Conservation (phyloP, 495 filamentous ascomycete genomes). For the Polyplosphaeria fusca region DNA sequence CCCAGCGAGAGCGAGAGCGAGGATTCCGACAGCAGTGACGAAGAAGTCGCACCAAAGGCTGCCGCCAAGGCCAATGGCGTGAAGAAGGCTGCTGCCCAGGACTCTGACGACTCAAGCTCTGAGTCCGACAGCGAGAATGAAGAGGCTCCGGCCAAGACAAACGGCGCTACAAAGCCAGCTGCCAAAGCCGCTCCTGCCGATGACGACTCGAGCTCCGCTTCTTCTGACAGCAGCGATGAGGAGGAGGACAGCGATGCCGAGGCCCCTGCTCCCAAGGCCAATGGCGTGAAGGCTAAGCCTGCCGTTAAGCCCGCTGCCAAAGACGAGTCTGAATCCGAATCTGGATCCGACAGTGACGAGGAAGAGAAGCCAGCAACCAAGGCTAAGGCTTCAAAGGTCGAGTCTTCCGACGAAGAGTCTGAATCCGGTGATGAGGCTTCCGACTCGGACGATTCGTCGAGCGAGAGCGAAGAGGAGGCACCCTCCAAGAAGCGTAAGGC, state of each 20-base stretch:
- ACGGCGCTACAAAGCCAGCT: conserved; percentile 15
- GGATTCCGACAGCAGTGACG: conserved; percentile 21
- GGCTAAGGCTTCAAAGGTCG: conserved; percentile 8
- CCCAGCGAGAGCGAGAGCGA: conserved; percentile 43
- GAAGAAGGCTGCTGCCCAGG: conserved; percentile 30
- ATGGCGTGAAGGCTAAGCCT: conserved; percentile 1
- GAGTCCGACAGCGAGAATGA: conserved; percentile 40
- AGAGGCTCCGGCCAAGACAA: conserved; percentile 30
- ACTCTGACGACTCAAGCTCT: conserved; percentile 37
- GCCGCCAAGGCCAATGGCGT: conserved; percentile 37
- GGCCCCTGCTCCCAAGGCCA: conserved; percentile 24
- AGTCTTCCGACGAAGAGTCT: conserved; percentile 29
- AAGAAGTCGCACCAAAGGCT: conserved; percentile 34
- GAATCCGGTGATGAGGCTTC: conserved; percentile 23
- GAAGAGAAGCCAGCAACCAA: conserved; percentile 30
- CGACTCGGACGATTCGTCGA: conserved; percentile 28
- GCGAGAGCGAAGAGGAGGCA: conserved; percentile 53
- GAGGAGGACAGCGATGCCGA: conserved; percentile 23
- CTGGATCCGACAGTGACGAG: conserved; percentile 17
- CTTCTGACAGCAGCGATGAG: conserved; percentile 25
- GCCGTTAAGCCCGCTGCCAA: conserved; percentile 17
- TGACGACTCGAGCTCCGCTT: conserved; percentile 19
- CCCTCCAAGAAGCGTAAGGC: conserved; percentile 86
- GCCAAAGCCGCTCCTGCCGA: conserved; percentile 20
- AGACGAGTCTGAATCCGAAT: conserved; percentile 13